These are phyloP conservation scores for Bondarzewia mesenterica DNA, from an alignment of 1,284 basidiomycete genomes.

Conservation along the genomic window DNA sequence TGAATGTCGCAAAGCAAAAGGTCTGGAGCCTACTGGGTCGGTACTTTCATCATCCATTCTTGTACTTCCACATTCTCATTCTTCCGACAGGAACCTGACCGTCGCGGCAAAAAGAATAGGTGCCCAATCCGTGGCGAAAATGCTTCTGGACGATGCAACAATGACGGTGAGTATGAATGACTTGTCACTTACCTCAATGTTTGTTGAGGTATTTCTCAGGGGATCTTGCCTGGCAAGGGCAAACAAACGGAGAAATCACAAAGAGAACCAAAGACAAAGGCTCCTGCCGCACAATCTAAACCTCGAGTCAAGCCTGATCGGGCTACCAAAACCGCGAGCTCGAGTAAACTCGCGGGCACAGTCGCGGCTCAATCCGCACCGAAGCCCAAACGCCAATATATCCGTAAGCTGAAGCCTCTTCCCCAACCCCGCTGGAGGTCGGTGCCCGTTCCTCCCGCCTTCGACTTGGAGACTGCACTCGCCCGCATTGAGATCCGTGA, in stretches of 20 bases:
- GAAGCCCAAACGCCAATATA: constrained; percentile 16
- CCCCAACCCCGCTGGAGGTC: constrained; percentile 37
- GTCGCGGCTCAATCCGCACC: constrained; percentile 16
- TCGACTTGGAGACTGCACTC: constrained; percentile 41
- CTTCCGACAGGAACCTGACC: constrained; percentile 25
- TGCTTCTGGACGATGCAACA: constrained; percentile 26
- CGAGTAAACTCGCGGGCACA: constrained; percentile 10
- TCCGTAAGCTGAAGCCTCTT: constrained; percentile 18
- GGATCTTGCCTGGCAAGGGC: constrained; percentile 20
- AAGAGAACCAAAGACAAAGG: constrained; percentile 12
- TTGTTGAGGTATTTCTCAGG: constrained; percentile 8
- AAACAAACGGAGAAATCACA: constrained; percentile 13
- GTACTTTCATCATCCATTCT: constrained; percentile 13
- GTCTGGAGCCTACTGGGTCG: constrained; percentile 51
- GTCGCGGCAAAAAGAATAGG: constrained; percentile 27
- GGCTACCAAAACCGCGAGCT: constrained; percentile 12
- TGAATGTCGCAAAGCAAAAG: constrained; percentile 52
- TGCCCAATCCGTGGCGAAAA: constrained; percentile 29
- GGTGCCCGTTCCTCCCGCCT: constrained; percentile 32
- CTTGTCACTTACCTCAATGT: background rate
- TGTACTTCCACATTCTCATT: constrained; percentile 1
- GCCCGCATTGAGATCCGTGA: constrained; percentile 65
- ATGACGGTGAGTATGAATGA: constrained; percentile 21
- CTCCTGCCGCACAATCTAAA: no score
- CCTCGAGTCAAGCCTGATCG: constrained; percentile 10